These are phyloP conservation scores for Candida arabinofermentans DNA, from an alignment of 805 yeast species.

Conservation along the genomic window DNA sequence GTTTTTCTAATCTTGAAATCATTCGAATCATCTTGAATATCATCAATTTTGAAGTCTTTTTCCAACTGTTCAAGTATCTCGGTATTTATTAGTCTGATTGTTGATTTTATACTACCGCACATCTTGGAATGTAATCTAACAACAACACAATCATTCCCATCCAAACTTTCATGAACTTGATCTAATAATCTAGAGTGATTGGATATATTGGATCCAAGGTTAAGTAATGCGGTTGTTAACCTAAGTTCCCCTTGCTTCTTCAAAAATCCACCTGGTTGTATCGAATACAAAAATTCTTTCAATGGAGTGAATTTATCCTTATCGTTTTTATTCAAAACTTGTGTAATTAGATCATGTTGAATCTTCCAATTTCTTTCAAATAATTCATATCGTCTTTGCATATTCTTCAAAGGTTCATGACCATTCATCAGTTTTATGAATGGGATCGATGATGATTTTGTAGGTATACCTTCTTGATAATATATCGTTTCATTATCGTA, in stretches of 20 bases:
- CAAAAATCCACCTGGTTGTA: slow-evolving; percentile 4
- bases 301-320: slow-evolving; percentile 32
- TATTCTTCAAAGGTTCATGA: slow-evolving; percentile 36
- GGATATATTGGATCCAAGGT: slow-evolving; percentile 40
- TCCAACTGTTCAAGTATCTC: slow-evolving; percentile 8
- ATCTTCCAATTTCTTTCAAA: slow-evolving; percentile 37
- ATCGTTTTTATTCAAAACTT: slow-evolving; percentile 31
- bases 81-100: slow-evolving; percentile 31
- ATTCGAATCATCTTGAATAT: slow-evolving; percentile 12
- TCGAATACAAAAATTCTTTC: slow-evolving; percentile 19
- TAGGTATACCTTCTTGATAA: slow-evolving; percentile 19
- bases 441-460: slow-evolving; percentile 28
- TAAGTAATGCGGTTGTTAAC: slow-evolving; percentile 35
- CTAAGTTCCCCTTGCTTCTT: slow-evolving; percentile 2
- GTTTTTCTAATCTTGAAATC: slow-evolving; percentile 6
- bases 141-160: slow-evolving; percentile 16
- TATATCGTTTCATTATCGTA: slow-evolving; percentile 8
- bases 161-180: slow-evolving; percentile 22
- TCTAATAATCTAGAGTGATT: slow-evolving; percentile 35
- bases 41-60: slow-evolving; percentile 14
- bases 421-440: slow-evolving; percentile 42
- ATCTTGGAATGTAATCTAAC: slow-evolving; percentile 34
- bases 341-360: slow-evolving; percentile 29
- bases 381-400: slow-evolving; percentile 37
- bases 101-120: slow-evolving; percentile 34